Evolutionary conservation across 441 rosid species (phyloP).

Genomic region (Gossypium trilobum): DNA sequence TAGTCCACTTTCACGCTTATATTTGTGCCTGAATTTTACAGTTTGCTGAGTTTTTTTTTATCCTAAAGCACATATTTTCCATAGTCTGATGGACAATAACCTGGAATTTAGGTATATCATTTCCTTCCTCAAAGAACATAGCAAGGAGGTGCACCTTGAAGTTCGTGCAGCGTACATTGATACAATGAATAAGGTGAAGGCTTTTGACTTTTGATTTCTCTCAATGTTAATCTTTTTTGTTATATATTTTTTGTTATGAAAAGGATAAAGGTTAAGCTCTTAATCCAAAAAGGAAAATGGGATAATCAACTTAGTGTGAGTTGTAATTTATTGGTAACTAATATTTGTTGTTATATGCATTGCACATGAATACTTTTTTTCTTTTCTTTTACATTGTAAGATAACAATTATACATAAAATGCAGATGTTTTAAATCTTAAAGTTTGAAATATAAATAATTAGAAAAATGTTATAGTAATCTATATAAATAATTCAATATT

Average conservation of each 20-base stretch:
- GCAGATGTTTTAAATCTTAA: not conserved
- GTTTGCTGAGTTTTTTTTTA: not conserved
- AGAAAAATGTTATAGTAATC: not conserved
- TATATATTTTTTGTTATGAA: not conserved
- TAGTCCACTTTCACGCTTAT: not conserved
- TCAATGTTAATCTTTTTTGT: not conserved
- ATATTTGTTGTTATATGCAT: not conserved
- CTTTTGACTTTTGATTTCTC: not conserved
- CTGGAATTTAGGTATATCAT: slow-evolving; percentile 58
- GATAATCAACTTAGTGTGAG: not conserved
- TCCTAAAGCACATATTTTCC: slow-evolving; percentile 8
- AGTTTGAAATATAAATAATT: not conserved
- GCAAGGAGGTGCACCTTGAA: slow-evolving; percentile 79
- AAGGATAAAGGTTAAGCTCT: not conserved
- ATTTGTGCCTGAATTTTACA: not conserved
- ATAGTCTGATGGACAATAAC: slow-evolving; percentile 6
- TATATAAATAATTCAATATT: not conserved
- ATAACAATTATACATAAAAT: not conserved
- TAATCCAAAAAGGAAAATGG: not conserved
- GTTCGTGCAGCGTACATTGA: slow-evolving; percentile 91
- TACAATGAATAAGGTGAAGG: slow-evolving; percentile 93
- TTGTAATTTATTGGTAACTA: not conserved
- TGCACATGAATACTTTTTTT: not conserved
- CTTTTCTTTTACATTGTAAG: not conserved
- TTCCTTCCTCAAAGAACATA: slow-evolving; percentile 86